phyloP scores from a whole-genome alignment of 257 asterid genomes.

The Marsdenia floribunda region DNA sequence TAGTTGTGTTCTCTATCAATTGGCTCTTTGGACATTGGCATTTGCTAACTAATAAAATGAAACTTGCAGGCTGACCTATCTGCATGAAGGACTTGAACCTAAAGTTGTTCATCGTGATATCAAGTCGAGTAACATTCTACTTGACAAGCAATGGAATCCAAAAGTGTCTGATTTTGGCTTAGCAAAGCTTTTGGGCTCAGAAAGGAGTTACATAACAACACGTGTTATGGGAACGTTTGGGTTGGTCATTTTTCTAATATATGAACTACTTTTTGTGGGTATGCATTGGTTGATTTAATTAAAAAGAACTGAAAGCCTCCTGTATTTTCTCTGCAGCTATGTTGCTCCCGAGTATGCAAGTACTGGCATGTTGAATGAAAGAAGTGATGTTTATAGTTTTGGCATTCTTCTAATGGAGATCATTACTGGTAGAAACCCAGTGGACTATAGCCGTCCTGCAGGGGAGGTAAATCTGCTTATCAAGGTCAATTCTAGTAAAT shows the following conservation, averaged over 20 bases:
- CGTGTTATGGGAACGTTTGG: slow-evolving; percentile 98
- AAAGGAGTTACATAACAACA: slow-evolving; percentile 70
- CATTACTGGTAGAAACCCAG: slow-evolving; percentile 76
- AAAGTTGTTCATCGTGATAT: slow-evolving; percentile 93
- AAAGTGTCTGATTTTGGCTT: slow-evolving; percentile 89
- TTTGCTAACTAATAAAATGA: slow-evolving; percentile 8
- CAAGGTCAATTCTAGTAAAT: not conserved
- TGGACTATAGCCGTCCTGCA: slow-evolving; percentile 78
- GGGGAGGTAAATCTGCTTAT: slow-evolving; percentile 53
- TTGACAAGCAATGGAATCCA: slow-evolving; percentile 70
- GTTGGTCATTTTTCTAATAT: slow-evolving; percentile 32
- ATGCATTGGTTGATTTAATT: slow-evolving; percentile 3
- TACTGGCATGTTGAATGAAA: slow-evolving; percentile 88
- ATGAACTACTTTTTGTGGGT: not conserved
- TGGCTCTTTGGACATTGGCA: not conserved
- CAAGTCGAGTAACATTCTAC: slow-evolving; percentile 80
- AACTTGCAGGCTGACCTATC: slow-evolving; percentile 59
- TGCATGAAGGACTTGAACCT: slow-evolving; percentile 92
- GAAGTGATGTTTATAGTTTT: slow-evolving; percentile 84
- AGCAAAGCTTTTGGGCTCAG: slow-evolving; percentile 84
- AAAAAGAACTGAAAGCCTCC: slow-evolving; percentile 2
- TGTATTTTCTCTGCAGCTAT: slow-evolving; percentile 41
- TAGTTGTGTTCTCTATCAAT: not conserved
- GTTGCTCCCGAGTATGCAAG: slow-evolving; percentile 96
- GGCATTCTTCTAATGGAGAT: slow-evolving; percentile 91